Base-by-base conservation (phyloP, 1,284 basidiomycete species). In the Fomitiporia mediterranea region DNA sequence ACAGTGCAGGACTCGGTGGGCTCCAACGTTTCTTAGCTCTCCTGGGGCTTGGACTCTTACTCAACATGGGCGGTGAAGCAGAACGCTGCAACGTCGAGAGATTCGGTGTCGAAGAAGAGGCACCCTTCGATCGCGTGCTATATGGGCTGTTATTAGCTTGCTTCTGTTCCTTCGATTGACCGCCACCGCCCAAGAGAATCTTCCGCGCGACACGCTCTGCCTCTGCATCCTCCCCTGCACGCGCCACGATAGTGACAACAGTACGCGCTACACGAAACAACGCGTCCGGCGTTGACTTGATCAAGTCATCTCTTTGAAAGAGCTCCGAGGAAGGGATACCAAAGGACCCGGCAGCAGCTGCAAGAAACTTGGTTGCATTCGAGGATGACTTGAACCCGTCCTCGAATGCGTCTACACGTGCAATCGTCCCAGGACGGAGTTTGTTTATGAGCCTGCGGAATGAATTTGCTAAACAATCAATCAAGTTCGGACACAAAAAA, bases 291-390 rank as follows among this genome's bases (percentile, higher is more conserved):
- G 57, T 54, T 19, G 72, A 75, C 63, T 83, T 80, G 28, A 81
- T 78, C 53, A 91, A 74, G 66, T 91, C 87, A 62, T 89, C 84
- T 8, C 75, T 74, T 52, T 79, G 74, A 68, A 90, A 91, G 42
- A 89, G 71, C 56, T 86, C 83, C 55, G 82, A 79, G 27, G 78
- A 70, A 28, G 76, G 67, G 7, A 89, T 70, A 6, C 86, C 84
- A 57, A 82, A 79, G 28, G 80, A 30, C 2, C 48, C 78, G 9
- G 85, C 77, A 61, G 83, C 86, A 1, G 84, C 80, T 4, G 85
- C 83, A 30, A 89, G 74, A 65, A 91, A 91, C 67, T 81, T 84
- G 28, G 83, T 81, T 38, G 90, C 76, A 64, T 91, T 91, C 44
- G 78, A 77, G 4, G 79, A 80, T 53, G 81, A 80, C 61, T 76